Conservation (phyloP, 2,329 filamentous ascomycete species). For the Xylariales sp. region DNA sequence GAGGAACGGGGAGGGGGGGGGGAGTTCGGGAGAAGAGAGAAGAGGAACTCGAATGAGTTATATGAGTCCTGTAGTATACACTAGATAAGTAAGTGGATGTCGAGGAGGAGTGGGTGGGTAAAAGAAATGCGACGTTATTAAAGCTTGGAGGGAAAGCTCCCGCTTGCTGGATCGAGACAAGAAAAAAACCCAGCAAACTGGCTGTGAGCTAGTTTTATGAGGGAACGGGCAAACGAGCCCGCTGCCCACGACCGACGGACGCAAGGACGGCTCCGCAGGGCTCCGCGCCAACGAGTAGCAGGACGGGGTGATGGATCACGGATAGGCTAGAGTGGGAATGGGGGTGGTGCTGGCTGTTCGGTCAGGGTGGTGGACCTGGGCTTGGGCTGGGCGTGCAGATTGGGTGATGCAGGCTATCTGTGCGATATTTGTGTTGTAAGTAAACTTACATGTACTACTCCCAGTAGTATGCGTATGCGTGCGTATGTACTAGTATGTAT, state of each 20-base stretch:
- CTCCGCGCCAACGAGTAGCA: slow-evolving; percentile 22
- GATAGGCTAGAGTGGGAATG: slow-evolving; percentile 6
- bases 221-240: slow-evolving; percentile 13
- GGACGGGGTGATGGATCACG: slow-evolving; percentile 17
- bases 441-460: too few relatives aligned
- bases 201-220: slow-evolving; percentile 25
- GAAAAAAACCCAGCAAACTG: slow-evolving; percentile 19
- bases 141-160: slow-evolving; percentile 33
- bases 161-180: slow-evolving; percentile 34
- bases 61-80: slow-evolving; percentile 27
- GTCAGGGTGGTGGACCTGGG: slow-evolving; percentile 33
- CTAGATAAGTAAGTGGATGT: slow-evolving; percentile 27
- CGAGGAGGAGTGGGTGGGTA: slow-evolving; percentile 24
- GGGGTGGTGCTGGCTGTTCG: slow-evolving; percentile 27
- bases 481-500: too few relatives aligned
- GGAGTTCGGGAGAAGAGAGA: background rate
- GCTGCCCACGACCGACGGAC: slow-evolving; percentile 12
- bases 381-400: slow-evolving; percentile 35
- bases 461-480: too few relatives aligned
- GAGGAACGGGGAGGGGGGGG: background rate
- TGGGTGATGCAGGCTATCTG: slow-evolving; percentile 30
- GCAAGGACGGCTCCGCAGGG: slow-evolving; percentile 12
- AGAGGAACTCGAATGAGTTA: slow-evolving; percentile 24
- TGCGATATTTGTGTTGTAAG: slow-evolving; percentile 23
- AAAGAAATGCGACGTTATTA: slow-evolving; percentile 25